phyloP scores from a whole-genome alignment of 192 early-diverging fungal genomes.

The Coemansia sp. region DNA sequence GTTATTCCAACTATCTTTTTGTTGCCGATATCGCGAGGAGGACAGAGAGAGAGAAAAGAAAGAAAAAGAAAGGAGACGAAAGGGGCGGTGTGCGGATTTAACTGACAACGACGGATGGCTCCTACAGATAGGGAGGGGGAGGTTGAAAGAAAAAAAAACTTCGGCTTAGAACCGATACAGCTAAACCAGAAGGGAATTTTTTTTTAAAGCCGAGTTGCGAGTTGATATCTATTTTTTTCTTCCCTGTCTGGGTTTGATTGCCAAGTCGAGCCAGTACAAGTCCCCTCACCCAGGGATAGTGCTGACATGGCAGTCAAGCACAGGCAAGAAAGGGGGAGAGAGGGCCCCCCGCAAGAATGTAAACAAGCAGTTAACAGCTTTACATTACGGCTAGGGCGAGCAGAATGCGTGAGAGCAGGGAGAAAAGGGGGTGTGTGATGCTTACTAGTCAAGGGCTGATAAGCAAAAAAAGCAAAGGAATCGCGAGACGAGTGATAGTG shows the following conservation, averaged over 20 bases:
- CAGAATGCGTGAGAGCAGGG: slow-evolving; percentile 22
- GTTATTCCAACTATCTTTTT: slow-evolving; percentile 5
- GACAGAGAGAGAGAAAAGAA: slow-evolving; percentile 9
- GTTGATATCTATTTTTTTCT: background rate
- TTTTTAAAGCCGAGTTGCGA: slow-evolving; percentile 1
- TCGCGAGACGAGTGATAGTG: slow-evolving; percentile 1
- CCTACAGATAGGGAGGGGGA: background rate
- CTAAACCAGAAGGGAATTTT: background rate
- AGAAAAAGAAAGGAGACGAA: background rate
- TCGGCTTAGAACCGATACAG: slow-evolving; percentile 1
- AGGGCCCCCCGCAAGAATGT: slow-evolving; percentile 11
- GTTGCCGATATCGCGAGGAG: background rate
- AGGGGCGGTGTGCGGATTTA: background rate
- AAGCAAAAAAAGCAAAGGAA: background rate
- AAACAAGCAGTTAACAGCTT: slow-evolving; percentile 38
- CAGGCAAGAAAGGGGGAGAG: background rate
- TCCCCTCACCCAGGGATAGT: background rate
- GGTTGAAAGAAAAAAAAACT: background rate
- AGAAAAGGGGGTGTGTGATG: background rate
- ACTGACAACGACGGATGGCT: background rate
- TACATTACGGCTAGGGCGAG: slow-evolving; percentile 1
- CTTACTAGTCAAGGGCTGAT: background rate
- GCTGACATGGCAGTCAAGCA: background rate
- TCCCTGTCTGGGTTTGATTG: slow-evolving; percentile 2
- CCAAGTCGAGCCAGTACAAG: background rate